Conservation (phyloP, 257 asterid genomes). For the Osmanthus fragrans region DNA sequence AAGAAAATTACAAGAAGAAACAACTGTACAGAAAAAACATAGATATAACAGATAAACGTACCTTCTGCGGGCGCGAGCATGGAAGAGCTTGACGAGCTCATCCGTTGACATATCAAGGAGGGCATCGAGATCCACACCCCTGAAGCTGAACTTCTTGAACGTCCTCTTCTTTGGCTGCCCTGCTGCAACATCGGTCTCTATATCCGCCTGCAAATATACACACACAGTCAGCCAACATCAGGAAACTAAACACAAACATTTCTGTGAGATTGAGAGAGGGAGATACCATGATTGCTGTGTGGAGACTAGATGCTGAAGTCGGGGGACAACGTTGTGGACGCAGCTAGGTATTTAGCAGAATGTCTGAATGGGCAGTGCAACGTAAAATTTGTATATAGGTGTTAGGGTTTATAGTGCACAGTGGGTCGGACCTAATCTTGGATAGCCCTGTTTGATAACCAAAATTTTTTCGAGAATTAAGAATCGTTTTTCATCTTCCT, state of each 20-base stretch:
- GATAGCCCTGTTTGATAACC: too few species aligned
- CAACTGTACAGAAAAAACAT: too few species aligned
- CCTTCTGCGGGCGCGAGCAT: constrained; percentile 75
- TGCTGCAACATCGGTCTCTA: constrained; percentile 55
- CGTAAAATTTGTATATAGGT: background rate
- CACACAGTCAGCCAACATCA: background rate
- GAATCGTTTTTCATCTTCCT: too few species aligned
- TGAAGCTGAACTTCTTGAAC: constrained; percentile 86
- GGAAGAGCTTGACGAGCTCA: constrained; percentile 78
- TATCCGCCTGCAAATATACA: constrained; percentile 56
- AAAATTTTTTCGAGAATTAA: too few species aligned
- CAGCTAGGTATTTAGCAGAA: constrained; percentile 25
- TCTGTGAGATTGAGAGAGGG: background rate
- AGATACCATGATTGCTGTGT: constrained; percentile 30
- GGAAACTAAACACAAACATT: background rate
- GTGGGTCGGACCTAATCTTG: constrained; percentile 8
- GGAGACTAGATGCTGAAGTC: background rate
- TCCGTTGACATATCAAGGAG: constrained; percentile 87
- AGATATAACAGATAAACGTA: too few species aligned
- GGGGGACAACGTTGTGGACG: constrained; percentile 5
- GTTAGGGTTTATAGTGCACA: background rate
- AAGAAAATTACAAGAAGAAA: too few species aligned
- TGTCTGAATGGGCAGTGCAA: background rate
- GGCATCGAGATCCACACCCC: constrained; percentile 89
- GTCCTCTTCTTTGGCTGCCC: constrained; percentile 81